These are phyloP conservation scores for Pilaira anomala DNA, from an alignment of 192 early-diverging fungal genomes.

Conservation along the genomic window DNA sequence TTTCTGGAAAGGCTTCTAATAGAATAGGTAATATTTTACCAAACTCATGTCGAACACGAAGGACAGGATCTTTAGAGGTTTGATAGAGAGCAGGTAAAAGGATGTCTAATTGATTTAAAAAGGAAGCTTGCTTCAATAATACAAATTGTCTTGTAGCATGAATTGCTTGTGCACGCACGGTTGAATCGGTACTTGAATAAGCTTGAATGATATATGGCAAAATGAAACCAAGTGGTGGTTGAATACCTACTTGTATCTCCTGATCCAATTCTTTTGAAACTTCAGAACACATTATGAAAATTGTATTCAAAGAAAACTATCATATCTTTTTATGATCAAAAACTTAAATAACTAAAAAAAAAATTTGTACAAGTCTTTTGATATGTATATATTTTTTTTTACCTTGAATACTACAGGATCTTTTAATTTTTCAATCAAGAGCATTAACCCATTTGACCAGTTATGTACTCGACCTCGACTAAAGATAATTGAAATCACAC, in stretches of 20 bases:
- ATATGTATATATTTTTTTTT: neutral
- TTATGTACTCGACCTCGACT: slow-evolving; percentile 60
- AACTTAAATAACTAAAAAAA: neutral
- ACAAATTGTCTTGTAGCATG: slow-evolving; percentile 86
- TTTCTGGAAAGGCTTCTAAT: slow-evolving; percentile 79
- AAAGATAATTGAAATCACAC: slow-evolving; percentile 84
- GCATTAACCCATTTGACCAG: slow-evolving; percentile 77
- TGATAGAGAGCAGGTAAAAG: slow-evolving; percentile 76
- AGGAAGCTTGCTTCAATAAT: slow-evolving; percentile 63
- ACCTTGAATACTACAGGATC: slow-evolving; percentile 14
- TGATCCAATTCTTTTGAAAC: slow-evolving; percentile 73
- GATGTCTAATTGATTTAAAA: slow-evolving; percentile 59
- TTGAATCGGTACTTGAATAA: slow-evolving; percentile 67
- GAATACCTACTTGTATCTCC: slow-evolving; percentile 67
- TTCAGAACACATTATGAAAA: slow-evolving; percentile 95
- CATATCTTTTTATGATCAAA: slow-evolving; percentile 21
- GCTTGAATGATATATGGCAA: slow-evolving; percentile 82
- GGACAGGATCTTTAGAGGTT: slow-evolving; percentile 61
- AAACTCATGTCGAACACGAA: slow-evolving; percentile 80
- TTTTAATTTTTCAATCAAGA: slow-evolving; percentile 74
- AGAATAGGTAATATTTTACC: slow-evolving; percentile 91
- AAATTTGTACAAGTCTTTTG: too few species aligned
- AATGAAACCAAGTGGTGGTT: slow-evolving; percentile 77
- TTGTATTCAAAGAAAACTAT: slow-evolving; percentile 75
- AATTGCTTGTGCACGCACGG: slow-evolving; percentile 78